Percentiles rank a stretch among this genome's conserved stretches.
Conservation (phyloP, 768 basidiomycete genomes). For the Boletus rufocinnamomeus region DNA sequence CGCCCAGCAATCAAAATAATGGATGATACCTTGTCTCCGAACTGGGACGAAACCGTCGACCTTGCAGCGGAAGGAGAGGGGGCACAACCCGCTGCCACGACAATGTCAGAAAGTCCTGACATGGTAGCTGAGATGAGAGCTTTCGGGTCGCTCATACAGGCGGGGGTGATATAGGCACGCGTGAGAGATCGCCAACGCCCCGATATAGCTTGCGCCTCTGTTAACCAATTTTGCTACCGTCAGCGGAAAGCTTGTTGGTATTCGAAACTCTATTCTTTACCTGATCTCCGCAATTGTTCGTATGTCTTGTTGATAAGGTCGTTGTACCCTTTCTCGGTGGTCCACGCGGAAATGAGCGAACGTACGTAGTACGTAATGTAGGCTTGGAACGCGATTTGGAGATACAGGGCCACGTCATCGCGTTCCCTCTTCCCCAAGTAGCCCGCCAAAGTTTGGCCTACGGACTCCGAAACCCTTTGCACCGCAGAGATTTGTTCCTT, state of each 20-base stretch:
- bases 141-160: background rate
- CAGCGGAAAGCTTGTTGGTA: background rate
- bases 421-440: background rate
- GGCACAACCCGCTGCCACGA: conserved; percentile 12
- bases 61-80: background rate
- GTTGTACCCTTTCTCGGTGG: conserved; percentile 2
- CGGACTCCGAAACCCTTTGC: background rate
- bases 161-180: conserved; percentile 8
- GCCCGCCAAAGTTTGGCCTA: conserved; percentile 1
- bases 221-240: background rate
- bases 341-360: conserved; percentile 16
- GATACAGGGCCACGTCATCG: conserved; percentile 4
- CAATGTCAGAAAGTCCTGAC: conserved; percentile 4
- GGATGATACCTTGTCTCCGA: conserved; percentile 1
- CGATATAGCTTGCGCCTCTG: conserved; percentile 13
- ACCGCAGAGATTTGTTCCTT: background rate
- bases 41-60: conserved; percentile 3
- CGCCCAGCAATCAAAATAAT: conserved; percentile 5
- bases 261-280: background rate
- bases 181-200: conserved; percentile 19
- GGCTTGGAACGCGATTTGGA: conserved; percentile 15
- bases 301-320: conserved; percentile 11
- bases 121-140: background rate
- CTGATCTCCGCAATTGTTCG: conserved; percentile 6
- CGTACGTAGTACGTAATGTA: conserved; percentile 2